Base-by-base conservation (phyloP, 306 rosid genomes). In the Spatholobus suberectus region DNA sequence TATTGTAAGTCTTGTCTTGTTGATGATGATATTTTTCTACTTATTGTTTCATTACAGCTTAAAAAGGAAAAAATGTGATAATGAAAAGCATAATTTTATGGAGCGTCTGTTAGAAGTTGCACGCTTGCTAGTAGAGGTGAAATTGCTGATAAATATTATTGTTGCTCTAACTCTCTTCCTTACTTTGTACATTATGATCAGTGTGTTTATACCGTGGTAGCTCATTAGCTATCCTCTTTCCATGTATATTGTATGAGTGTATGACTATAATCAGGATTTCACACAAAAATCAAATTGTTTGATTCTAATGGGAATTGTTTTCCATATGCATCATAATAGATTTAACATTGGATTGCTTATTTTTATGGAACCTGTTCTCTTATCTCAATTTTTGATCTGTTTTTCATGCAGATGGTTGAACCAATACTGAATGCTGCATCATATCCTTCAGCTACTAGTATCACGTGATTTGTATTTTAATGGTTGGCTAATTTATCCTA, bases 331-430 rank as follows among this genome's bases (percentile, higher is more conserved):
- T 73, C 24, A 34, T 10, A 47, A 37, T 65, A 41, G 43, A n/a
- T n/a, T n/a, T 81, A 82, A 29, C 51, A 12, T 27, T 59, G 21
- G 40, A 38, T 62, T n/a, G n/a, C n/a, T n/a, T n/a, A n/a, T n/a
- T n/a, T n/a, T n/a, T 54, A 20, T 23, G 14, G 40, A 84, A 59
- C 38, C 69, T 23, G 13, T 65, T 71, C 75, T 72, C 67, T 3
- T 57, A 69, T 24, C 32, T 52, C 10, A 24, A 57, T 70, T 12
- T 62, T 0, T 76, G 54, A 23, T 57, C 1, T 73, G 32, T 84
- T 87, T 85, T 79, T 72, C 43, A 27, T 89, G 90, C 97, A 96
- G 98, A 96, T 93, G 94, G 93, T 90, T 86, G 98, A 92, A 85
- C 91, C 99, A 77, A 90, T 96, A 77, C 63, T 96, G 70, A 96